Percentiles rank a stretch among this genome's conserved stretches.
Evolutionary conservation across 2,329 filamentous ascomycete genomes (phyloP).

Genomic region (Sarocladiaceae sp.): DNA sequence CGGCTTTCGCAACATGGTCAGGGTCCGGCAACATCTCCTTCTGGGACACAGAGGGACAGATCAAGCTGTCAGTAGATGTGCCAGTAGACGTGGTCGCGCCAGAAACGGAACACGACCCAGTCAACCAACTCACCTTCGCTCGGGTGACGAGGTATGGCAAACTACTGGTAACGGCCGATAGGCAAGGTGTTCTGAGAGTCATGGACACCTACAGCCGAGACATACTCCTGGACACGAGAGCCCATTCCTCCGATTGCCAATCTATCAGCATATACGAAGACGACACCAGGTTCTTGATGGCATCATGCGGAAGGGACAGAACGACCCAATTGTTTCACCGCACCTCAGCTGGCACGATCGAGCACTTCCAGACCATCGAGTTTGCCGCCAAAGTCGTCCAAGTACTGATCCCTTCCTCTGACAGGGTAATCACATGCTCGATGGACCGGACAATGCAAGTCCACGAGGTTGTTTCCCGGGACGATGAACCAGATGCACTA

Average conservation of each 20-base stretch:
- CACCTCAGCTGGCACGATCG: conserved; percentile 53
- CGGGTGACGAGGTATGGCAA: conserved; percentile 57
- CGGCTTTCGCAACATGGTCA: conserved; percentile 88
- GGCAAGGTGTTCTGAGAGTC: conserved; percentile 73
- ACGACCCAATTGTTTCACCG: conserved; percentile 86
- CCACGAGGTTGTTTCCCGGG: conserved; percentile 69
- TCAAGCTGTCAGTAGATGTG: conserved; percentile 60
- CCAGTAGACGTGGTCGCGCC: conserved; percentile 60
- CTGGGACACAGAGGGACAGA: conserved; percentile 72
- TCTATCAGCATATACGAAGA: conserved; percentile 70
- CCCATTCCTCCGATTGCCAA: conserved; percentile 81
- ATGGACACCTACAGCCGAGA: conserved; percentile 59
- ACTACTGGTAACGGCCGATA: conserved; percentile 79
- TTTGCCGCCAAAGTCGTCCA: conserved; percentile 83
- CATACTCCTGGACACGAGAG: conserved; percentile 70
- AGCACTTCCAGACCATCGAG: conserved; percentile 87
- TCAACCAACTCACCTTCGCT: conserved; percentile 58
- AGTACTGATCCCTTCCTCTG: conserved; percentile 67
- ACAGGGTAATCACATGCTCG: conserved; percentile 80
- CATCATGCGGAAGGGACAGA: conserved; percentile 81
- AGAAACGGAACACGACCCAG: conserved; percentile 45
- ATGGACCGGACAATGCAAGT: conserved; percentile 84
- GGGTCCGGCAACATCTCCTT: conserved; percentile 74
- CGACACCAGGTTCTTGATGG: conserved; percentile 61
- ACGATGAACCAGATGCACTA: conserved; percentile 58